Percentiles rank a stretch among this genome's conserved stretches.
phyloP scores from a whole-genome alignment of 768 basidiomycete genomes.

The Kwoniella heveanensis region DNA sequence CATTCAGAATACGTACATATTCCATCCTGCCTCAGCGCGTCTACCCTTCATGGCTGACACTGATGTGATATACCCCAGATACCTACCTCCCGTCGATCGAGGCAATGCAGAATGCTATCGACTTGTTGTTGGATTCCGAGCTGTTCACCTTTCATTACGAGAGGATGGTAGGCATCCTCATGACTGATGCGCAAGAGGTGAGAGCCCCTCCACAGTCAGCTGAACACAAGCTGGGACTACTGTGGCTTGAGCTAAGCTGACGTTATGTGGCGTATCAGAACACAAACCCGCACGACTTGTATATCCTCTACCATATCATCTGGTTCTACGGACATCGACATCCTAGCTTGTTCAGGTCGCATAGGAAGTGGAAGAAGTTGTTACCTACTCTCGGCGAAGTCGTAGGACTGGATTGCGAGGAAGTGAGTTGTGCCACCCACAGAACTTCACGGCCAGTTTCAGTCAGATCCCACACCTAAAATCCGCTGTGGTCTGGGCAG shows the following conservation, averaged over 20 bases:
- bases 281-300: constrained; percentile 80
- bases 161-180: constrained; percentile 79
- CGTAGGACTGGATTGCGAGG: constrained; percentile 60
- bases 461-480: too few species aligned
- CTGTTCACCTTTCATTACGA: constrained; percentile 89
- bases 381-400: constrained; percentile 78
- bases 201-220: constrained; percentile 51
- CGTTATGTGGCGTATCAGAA: constrained; percentile 60
- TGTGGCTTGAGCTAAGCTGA: constrained; percentile 5
- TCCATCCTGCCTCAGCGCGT: too few species aligned
- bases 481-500: too few species aligned
- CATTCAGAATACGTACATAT: not conserved
- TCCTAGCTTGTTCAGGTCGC: constrained; percentile 70
- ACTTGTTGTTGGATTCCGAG: constrained; percentile 75
- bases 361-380: constrained; percentile 79
- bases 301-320: constrained; percentile 77
- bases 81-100: constrained; percentile 79
- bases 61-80: too few species aligned
- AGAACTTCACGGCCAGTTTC: too few species aligned
- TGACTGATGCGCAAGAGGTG: constrained; percentile 70
- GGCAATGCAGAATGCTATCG: constrained; percentile 81
- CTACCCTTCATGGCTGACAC: too few species aligned
- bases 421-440: too few species aligned
- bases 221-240: not conserved
- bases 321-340: constrained; percentile 72